Base-by-base conservation (phyloP, 352 stramenopile genomes). In the Phytophthora sp. region DNA sequence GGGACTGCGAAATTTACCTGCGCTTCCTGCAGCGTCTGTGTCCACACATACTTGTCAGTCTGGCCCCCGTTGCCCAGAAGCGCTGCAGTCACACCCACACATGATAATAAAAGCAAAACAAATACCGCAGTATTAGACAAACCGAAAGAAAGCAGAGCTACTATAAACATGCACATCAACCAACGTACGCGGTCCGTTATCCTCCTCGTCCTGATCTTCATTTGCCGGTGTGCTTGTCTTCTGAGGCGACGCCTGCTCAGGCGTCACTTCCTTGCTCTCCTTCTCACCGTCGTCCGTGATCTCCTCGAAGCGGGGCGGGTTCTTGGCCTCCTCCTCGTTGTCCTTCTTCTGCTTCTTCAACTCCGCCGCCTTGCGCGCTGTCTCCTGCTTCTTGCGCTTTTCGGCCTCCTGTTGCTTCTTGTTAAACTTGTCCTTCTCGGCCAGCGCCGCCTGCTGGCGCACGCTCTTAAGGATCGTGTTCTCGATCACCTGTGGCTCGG, bases 11-110 rank as follows among this genome's bases (percentile, higher is more conserved):
- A 89, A 21, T 81, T 95, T 4, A 98, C 82, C 56, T 90, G 93
- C 4, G 98, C 79, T 77, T 99, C 98, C 44, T 98, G 81, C 39
- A 99, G 80, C 13, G 96, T 99, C 78, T 99, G 98, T 6, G 97
- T 99, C 97, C 97, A 99, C 24, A 94, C 81, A 63, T 99, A 99
- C 56, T 97, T 91, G 47, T 98, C 92, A 2, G 90, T 97, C 49
- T 81, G 69, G 1, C 90, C 93, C 47, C 95, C 95, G 56, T 98
- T 99, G 30, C 96, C 96, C n/a, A 86, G 69, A 20, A 86, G 84
- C 15, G 88, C 94, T 95, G 59, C 30, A 59, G 35, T 18, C 35
- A 70, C 27, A 73, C 4, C 16, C 38, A 45, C 29, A 1, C 29
- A 33, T 33, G 18, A 31, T 35, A 49, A n/a, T 38, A n/a, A n/a